Evolutionary conservation across 768 basidiomycete genomes (phyloP), one percentile per base, ranked within the genome.

Genomic region (Amanita rimosa): DNA sequence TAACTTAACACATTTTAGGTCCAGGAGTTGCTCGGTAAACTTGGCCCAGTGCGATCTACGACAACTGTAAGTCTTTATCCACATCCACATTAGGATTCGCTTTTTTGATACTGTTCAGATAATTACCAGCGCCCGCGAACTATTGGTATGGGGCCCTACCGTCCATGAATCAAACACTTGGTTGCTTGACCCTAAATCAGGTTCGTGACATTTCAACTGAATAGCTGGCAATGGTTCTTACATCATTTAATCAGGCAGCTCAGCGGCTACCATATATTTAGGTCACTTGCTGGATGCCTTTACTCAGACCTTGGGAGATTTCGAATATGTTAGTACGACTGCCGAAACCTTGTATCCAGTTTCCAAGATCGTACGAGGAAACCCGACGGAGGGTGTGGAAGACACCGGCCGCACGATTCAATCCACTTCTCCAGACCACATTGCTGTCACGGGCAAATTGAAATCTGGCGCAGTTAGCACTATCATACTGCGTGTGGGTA

Each of bases 401-500:
- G 29, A 29, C 29, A 29, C 9, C 29, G 29, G 29, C 29, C 29
- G 29, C 4, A 29, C 10, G 29, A 29, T 29, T 11, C 29, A 29
- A 29, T 10, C 29, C 3, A 29, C 29, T 29, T 29, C 4, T 9
- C 29, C 29, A 29, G 29, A 29, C 29, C 29, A 29, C 10, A 3
- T 29, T 29, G 29, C 29, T 29, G 10, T 29, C 29, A 11, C 29
- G 13, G 54, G 50, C 3, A 39, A 42, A 14, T 49, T 55, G 16
- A 45, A 31, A 6, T 36, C 44, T 11, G 54, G 52, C 14, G 43
- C 45, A 10, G 38, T 49, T 19, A 46, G 40, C 3, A 51, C 33
- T 16, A n/a, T 29, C 29, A 29, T 29, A 29, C 10, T 29, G 6
- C 29, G 29, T 11, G 29, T 29, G 11, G 29, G 29, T 29, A 10